Percentiles rank a stretch among this genome's conserved stretches.
These are phyloP conservation scores for Mucor velutinosus DNA, from an alignment of 371 early-diverging fungal species.

Conservation along the genomic window DNA sequence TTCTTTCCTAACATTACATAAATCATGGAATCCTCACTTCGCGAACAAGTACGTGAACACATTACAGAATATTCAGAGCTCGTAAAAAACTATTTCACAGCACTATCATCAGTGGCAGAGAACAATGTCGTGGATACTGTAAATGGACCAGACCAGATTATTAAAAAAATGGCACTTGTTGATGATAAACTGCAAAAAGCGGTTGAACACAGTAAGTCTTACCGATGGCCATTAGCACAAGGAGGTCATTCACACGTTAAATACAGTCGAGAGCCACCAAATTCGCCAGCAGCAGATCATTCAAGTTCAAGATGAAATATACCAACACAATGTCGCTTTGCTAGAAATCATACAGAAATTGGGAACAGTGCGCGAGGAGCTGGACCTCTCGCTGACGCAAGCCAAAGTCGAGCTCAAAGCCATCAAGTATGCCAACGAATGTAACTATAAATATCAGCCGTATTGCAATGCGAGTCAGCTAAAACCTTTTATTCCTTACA, in stretches of 20 bases:
- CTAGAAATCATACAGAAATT: conserved; percentile 38
- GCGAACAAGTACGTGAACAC: conserved; percentile 45
- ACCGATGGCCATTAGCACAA: background rate
- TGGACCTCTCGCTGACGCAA: conserved; percentile 32
- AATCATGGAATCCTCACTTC: conserved; percentile 33
- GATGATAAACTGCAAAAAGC: conserved; percentile 45
- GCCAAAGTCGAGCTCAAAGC: conserved; percentile 44
- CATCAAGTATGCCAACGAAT: conserved; percentile 34
- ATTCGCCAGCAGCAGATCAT: conserved; percentile 45
- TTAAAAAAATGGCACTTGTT: conserved; percentile 33
- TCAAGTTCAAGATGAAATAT: conserved; percentile 48
- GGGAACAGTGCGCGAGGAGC: conserved; percentile 28
- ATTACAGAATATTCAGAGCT: conserved; percentile 42
- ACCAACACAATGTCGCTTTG: conserved; percentile 38
- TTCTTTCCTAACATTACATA: background rate
- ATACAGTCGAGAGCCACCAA: conserved; percentile 51
- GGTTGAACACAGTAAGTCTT: conserved; percentile 38
- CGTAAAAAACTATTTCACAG: conserved; percentile 37
- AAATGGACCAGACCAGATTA: conserved; percentile 30
- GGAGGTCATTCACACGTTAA: background rate
- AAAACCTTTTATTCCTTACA: background rate
- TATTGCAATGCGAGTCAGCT: background rate
- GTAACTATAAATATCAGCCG: conserved; percentile 21
- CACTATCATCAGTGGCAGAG: conserved; percentile 36
- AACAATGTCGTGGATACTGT: conserved; percentile 19